Evolutionary conservation across 2,329 filamentous ascomycete genomes (phyloP).

Genomic region (Penicillium occitanis): DNA sequence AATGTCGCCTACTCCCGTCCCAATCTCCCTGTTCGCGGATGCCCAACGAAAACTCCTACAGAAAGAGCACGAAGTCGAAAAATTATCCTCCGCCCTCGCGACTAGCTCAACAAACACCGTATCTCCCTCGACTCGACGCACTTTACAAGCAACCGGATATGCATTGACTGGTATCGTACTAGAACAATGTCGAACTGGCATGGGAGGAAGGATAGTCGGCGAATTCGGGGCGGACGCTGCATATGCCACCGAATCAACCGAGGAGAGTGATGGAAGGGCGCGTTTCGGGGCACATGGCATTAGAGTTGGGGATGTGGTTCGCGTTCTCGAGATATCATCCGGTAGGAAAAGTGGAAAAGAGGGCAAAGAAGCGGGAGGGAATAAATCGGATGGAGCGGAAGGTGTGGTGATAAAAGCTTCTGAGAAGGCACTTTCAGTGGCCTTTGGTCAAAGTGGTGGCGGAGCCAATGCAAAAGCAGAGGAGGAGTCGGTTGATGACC

Average conservation of each 20-base stretch:
- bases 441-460: conserved; percentile 42
- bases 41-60: conserved; percentile 44
- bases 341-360: conserved; percentile 32
- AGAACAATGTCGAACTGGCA: conserved; percentile 75
- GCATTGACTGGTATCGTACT: conserved; percentile 59
- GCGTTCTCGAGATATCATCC: conserved; percentile 41
- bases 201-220: conserved; percentile 86
- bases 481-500: conserved; percentile 48
- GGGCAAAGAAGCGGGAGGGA: conserved; percentile 32
- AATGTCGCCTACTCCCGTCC: conserved; percentile 27
- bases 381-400: conserved; percentile 39
- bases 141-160: conserved; percentile 44
- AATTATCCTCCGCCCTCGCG: conserved; percentile 45
- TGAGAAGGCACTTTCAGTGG: conserved; percentile 46
- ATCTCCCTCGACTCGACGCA: conserved; percentile 45
- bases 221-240: conserved; percentile 75
- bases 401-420: conserved; percentile 50
- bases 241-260: conserved; percentile 46
- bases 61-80: conserved; percentile 47
- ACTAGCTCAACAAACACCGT: conserved; percentile 41
- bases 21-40: conserved; percentile 44
- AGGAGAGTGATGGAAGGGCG: conserved; percentile 43
- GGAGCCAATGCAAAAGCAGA: conserved; percentile 39
- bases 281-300: conserved; percentile 48
- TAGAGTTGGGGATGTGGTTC: conserved; percentile 50